A percentile compares a stretch with the other conserved stretches of the same genome.
Conservation (phyloP, 2,329 filamentous ascomycete genomes). For the Epicoccum nigrum region DNA sequence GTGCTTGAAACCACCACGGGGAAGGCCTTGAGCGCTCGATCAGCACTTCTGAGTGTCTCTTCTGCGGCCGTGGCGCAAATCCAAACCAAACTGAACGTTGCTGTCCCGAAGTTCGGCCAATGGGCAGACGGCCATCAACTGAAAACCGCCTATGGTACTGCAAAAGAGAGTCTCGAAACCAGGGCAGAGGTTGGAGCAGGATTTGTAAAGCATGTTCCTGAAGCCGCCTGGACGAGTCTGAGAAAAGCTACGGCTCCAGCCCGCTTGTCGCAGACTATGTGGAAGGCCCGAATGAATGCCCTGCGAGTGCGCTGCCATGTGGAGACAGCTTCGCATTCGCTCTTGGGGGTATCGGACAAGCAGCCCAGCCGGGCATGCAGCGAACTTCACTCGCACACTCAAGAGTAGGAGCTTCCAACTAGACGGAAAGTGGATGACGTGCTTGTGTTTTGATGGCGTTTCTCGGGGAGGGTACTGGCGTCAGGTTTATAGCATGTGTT, state of each 20-base stretch:
- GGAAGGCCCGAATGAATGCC: conserved; percentile 40
- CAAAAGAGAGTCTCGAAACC: conserved; percentile 19
- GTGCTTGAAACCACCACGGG: conserved; percentile 27
- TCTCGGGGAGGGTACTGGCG: neutral
- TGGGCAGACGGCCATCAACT: conserved; percentile 8
- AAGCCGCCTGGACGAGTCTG: conserved; percentile 30
- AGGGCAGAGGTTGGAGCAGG: conserved; percentile 9
- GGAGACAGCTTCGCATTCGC: conserved; percentile 29
- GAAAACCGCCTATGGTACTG: conserved; percentile 1
- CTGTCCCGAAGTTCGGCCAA: neutral
- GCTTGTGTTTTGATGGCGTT: neutral
- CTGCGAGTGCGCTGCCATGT: conserved; percentile 35
- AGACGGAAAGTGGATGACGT: neutral
- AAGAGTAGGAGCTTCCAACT: neutral
- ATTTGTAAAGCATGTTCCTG: conserved; percentile 25
- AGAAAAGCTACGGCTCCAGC: conserved; percentile 34
- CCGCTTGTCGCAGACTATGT: conserved; percentile 34
- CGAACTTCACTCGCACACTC: conserved; percentile 1
- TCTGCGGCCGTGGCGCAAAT: conserved; percentile 21
- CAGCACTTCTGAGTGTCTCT: conserved; percentile 30
- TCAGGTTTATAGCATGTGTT: conserved; percentile 9
- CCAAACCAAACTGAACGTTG: conserved; percentile 4
- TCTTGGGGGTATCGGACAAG: conserved; percentile 12
- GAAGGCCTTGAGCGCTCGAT: conserved; percentile 29
- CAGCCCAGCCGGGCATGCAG: conserved; percentile 33